Base-by-base conservation (phyloP, 2,329 filamentous ascomycete genomes). In the Hypoxylon sp. region DNA sequence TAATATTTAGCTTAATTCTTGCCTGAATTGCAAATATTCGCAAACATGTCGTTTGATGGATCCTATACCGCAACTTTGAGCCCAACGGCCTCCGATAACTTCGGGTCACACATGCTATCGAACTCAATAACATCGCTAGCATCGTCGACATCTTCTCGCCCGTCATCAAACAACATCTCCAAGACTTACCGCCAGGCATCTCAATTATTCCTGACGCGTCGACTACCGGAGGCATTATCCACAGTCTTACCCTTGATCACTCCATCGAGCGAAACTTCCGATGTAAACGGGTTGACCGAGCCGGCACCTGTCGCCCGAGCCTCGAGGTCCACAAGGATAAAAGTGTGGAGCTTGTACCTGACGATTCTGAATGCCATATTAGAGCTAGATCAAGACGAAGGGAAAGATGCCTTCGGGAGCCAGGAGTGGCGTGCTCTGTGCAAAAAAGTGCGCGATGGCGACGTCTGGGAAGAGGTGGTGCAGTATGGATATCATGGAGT, bases 271-370 rank as follows among this genome's bases (percentile, higher is more conserved):
- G 74, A 78, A 58, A 82, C 82, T 69, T 81, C 82, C 30, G 80
- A 84, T 62, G 83, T 79, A 19, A 82, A 85, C 52, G 80, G 82
- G 32, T 70, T 79, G 19, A 77, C 74, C 36, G 85, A 89, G 63
- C 83, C 87, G 28, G 91, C 93, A 28, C 93, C 94, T 3, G 89
- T 98, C 58, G 91, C 93, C 59, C 88, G 86, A 69, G 93, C 93
- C 58, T 94, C 92, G 45, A 89, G 91, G 72, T 92, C 90, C 32
- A 96, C 93, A 63, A 86, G 94, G 71, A 91, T 97, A 79, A 99
- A 98, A 81, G 91, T 98, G 70, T 99, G 96, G 96, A 97, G 94
- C 79, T 86, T 99, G 75, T 99, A 98, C 79, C 87, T 98, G 71
- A 97, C 94, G 17, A 91, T 98, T 55, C 85, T 98, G 69, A 97